Percentiles rank a stretch among this genome's conserved stretches.
Evolutionary conservation across 2,329 filamentous ascomycete species (phyloP).

Genomic region (Claviceps paspali): DNA sequence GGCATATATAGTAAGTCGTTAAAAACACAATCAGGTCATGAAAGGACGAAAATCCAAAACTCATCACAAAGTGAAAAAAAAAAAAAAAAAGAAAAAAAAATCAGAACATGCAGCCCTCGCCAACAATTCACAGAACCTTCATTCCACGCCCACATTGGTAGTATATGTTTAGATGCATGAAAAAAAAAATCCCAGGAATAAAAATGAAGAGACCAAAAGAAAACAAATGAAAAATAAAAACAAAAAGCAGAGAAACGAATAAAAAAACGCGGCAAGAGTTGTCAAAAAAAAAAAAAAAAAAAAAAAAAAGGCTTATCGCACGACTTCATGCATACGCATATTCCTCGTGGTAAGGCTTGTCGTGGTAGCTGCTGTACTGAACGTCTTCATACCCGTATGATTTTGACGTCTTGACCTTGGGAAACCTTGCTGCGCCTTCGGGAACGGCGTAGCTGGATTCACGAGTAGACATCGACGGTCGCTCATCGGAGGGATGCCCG

Average conservation of each 20-base stretch:
- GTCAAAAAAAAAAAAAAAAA: conserved; percentile 1
- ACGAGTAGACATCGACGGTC: conserved; percentile 16
- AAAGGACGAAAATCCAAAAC: not conserved
- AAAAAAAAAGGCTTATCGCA: not conserved
- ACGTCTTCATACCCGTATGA: conserved; percentile 16
- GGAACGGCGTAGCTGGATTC: conserved; percentile 17
- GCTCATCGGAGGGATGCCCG: conserved; percentile 12
- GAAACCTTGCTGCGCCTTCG: conserved; percentile 9
- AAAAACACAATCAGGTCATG: not conserved
- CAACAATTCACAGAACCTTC: too few species aligned
- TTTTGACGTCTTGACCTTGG: conserved; percentile 21
- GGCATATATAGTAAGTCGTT: conserved; percentile 1
- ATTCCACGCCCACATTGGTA: too few species aligned
- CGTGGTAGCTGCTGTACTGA: conserved; percentile 17
- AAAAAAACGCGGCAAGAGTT: not conserved
- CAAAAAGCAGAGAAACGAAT: not conserved
- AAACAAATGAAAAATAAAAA: not conserved
- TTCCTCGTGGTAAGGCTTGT: conserved; percentile 13
- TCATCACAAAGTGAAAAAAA: not conserved
- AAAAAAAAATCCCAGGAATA: too few species aligned
- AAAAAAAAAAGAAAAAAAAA: not conserved
- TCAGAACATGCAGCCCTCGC: too few species aligned
- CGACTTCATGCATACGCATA: conserved; percentile 10
- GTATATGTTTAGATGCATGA: too few species aligned
- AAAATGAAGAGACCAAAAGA: not conserved